Evolutionary conservation across 306 rosid genomes (phyloP).

Genomic region (Cicer judaicum): DNA sequence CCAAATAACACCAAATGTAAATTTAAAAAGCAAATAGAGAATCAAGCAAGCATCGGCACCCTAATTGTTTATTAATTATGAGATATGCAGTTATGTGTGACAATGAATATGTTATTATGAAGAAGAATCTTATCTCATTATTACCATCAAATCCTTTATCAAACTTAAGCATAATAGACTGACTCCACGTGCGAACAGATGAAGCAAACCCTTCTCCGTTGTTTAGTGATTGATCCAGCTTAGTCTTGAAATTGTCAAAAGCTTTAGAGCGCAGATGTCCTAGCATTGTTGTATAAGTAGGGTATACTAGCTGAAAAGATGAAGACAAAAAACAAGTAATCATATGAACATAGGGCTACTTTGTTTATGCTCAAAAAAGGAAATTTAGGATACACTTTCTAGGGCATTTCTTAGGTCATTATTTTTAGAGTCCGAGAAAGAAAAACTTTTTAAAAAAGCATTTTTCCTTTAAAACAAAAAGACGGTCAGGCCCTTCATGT

Average conservation of each 20-base stretch:
- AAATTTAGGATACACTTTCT: background rate
- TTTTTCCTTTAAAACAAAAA: background rate
- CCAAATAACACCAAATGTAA: slow-evolving; percentile 28
- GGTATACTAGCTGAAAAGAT: slow-evolving; percentile 68
- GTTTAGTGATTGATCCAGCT: slow-evolving; percentile 67
- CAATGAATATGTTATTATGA: slow-evolving; percentile 17
- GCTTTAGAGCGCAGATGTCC: slow-evolving; percentile 74
- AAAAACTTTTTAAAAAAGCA: background rate
- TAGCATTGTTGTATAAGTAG: slow-evolving; percentile 66
- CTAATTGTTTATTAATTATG: slow-evolving; percentile 20
- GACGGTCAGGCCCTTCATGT: background rate
- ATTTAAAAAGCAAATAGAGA: slow-evolving; percentile 27
- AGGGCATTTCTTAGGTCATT: background rate
- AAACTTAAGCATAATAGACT: slow-evolving; percentile 60
- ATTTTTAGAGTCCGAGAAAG: background rate
- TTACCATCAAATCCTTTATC: slow-evolving; percentile 81
- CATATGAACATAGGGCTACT: background rate
- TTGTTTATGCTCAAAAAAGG: background rate
- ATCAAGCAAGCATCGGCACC: slow-evolving; percentile 27
- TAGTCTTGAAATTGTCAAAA: slow-evolving; percentile 62
- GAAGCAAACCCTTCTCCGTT: slow-evolving; percentile 82
- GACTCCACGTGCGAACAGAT: slow-evolving; percentile 52
- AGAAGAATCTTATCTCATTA: slow-evolving; percentile 29
- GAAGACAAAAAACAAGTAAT: slow-evolving; percentile 26
- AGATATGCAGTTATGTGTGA: slow-evolving; percentile 38